Percentiles rank a stretch among this genome's conserved stretches.
These are phyloP conservation scores for Cladosporium sp. DNA, from an alignment of 2,329 filamentous ascomycete genomes.

Conservation along the genomic window DNA sequence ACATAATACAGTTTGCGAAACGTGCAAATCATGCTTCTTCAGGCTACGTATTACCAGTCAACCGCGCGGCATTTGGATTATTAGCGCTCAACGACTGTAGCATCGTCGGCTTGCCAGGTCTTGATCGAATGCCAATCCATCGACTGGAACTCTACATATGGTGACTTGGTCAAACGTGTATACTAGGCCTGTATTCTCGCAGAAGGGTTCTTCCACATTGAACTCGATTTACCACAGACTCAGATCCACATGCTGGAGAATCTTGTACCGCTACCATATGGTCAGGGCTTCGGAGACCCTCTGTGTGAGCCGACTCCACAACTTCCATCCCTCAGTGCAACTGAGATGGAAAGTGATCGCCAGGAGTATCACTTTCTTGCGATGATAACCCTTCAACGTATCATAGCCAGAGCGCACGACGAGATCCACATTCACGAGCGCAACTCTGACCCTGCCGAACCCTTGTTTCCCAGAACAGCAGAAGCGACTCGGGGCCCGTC, in stretches of 20 bases:
- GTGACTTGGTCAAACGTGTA: slow-evolving; percentile 50
- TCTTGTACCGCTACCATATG: slow-evolving; percentile 51
- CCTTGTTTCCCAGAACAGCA: too few relatives aligned
- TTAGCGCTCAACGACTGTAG: slow-evolving; percentile 53
- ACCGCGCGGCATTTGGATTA: slow-evolving; percentile 46
- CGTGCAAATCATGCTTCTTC: slow-evolving; percentile 54
- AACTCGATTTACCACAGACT: slow-evolving; percentile 54
- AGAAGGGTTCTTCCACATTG: slow-evolving; percentile 50
- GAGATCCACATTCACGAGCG: too few relatives aligned
- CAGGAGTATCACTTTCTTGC: too few relatives aligned
- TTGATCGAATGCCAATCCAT: slow-evolving; percentile 47
- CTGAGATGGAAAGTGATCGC: too few relatives aligned
- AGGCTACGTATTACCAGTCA: slow-evolving; percentile 36
- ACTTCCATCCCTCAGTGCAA: too few relatives aligned
- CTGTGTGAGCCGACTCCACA: background rate
- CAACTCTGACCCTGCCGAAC: too few relatives aligned
- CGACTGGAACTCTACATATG: slow-evolving; percentile 44
- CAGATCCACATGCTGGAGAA: slow-evolving; percentile 51
- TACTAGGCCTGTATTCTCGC: slow-evolving; percentile 55
- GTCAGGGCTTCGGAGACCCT: slow-evolving; percentile 40
- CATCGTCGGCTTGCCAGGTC: slow-evolving; percentile 54
- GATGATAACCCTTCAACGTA: too few relatives aligned
- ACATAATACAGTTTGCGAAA: slow-evolving; percentile 55
- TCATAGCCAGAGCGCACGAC: too few relatives aligned
- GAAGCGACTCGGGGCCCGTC: too few relatives aligned